phyloP scores from a whole-genome alignment of 257 asterid species.

The Fraxinus americana region DNA sequence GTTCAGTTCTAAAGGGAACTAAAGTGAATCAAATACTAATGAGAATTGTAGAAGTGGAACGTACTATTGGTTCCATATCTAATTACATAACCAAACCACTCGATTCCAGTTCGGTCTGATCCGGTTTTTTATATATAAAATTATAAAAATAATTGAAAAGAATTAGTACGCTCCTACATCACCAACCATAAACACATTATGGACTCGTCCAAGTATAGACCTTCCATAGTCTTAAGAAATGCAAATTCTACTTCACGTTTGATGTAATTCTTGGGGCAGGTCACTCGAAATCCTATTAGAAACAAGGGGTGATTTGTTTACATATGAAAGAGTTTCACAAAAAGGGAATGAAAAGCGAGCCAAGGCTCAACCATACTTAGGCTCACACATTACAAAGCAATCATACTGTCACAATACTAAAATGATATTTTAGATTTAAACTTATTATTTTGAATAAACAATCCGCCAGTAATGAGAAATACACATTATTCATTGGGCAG shows the following conservation, averaged over 20 bases:
- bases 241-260: conserved; percentile 83
- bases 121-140: too few relatives aligned
- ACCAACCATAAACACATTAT: conserved; percentile 4
- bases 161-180: background rate
- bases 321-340: conserved; percentile 9
- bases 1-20: too few relatives aligned
- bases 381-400: too few relatives aligned
- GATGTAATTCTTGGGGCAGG: conserved; percentile 90
- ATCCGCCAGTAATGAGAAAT: background rate
- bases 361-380: too few relatives aligned
- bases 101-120: too few relatives aligned
- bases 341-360: background rate
- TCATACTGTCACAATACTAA: background rate
- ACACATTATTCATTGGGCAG: background rate
- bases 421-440: background rate
- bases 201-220: conserved; percentile 29
- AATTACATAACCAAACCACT: too few relatives aligned
- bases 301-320: conserved; percentile 19
- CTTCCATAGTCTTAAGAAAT: conserved; percentile 77
- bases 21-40: too few relatives aligned
- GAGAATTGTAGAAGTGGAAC: too few relatives aligned
- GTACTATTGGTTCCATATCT: too few relatives aligned
- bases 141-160: too few relatives aligned
- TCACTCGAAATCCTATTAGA: background rate
- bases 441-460: background rate